Evolutionary conservation across 2,329 filamentous ascomycete genomes (phyloP).

Genomic region (Ceratocystis lukuohia): DNA sequence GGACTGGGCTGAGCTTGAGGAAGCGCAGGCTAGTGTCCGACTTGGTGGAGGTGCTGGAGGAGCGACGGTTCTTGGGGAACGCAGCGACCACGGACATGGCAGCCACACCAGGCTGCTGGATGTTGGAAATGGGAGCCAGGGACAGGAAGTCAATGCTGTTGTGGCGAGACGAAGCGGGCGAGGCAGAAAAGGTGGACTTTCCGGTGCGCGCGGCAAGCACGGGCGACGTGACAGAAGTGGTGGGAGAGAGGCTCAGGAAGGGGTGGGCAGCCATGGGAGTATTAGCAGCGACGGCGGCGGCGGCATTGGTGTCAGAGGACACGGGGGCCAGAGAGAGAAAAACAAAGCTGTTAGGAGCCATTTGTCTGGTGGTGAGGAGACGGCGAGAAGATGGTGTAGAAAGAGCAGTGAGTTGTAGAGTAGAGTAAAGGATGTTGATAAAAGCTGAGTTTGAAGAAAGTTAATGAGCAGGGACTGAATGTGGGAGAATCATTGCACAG

Average conservation of each 20-base stretch:
- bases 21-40: conserved; percentile 34
- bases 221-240: conserved; percentile 44
- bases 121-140: conserved; percentile 14
- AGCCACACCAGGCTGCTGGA: neutral
- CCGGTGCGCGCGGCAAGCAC: conserved; percentile 27
- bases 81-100: conserved; percentile 22
- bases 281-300: neutral
- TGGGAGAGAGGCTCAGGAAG: conserved; percentile 47
- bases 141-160: conserved; percentile 21
- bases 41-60: conserved; percentile 36
- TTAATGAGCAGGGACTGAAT: neutral
- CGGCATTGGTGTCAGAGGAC: conserved; percentile 7
- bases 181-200: neutral
- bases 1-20: conserved; percentile 51
- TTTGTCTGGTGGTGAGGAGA: neutral
- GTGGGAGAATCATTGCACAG: neutral
- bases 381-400: neutral
- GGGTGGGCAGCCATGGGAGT: conserved; percentile 9
- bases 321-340: conserved; percentile 18
- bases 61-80: conserved; percentile 32
- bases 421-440: neutral
- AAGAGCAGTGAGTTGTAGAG: neutral
- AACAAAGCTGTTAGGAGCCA: conserved; percentile 15
- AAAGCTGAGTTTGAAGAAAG: neutral
- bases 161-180: conserved; percentile 22